Evolutionary conservation across 2,329 filamentous ascomycete species (phyloP), one percentile per base, ranked within the genome.

Genomic region (Sclerotinia spermophila): DNA sequence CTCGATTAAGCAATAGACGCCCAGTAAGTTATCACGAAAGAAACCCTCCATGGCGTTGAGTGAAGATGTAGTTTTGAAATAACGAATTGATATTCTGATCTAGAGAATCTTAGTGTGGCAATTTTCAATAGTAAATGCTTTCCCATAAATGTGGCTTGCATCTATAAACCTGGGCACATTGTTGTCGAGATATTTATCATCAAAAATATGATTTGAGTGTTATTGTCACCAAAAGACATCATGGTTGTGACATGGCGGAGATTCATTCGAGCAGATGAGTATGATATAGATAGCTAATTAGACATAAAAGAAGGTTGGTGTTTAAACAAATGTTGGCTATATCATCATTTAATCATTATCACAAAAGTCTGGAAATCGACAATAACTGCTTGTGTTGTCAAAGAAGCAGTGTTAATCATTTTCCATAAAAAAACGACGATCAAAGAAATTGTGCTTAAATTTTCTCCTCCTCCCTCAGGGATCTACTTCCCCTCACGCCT

Each of bases 131-230:
- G 24, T 5, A n/a, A 51, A 24, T 13, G 45, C 15, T 27, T 11
- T 51, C 5, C 11, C 13, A 15, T 15, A 13, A 13, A 15, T 13
- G n/a, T 1, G 13, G 24, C 11, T 27, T 51, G 5, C 3, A 51
- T 7, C 5, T 27, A 13, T 6, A 15, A 51, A 7, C 2, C 0
- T 5, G 11, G 5, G 27, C 17, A 0, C 27, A 0, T 8, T 51
- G n/a, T 27, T 17, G 48, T 51, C 5, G 27, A 27, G 5, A 51
- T 8, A 51, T 11, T 27, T 17, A 51, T 51, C 5, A 7, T 51
- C 2, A 0, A 13, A n/a, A 21, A 7, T 11, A 11, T 40, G 5
- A 10, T 5, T 24, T 19, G 15, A 6, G 17, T 5, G 2, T 27
- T 17, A 24, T 59, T n/a, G 24, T 27, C 56, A 40, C 11, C 17